These are phyloP conservation scores for Microthyrium microscopicum DNA, from an alignment of 2,329 filamentous ascomycete genomes.

Conservation along the genomic window DNA sequence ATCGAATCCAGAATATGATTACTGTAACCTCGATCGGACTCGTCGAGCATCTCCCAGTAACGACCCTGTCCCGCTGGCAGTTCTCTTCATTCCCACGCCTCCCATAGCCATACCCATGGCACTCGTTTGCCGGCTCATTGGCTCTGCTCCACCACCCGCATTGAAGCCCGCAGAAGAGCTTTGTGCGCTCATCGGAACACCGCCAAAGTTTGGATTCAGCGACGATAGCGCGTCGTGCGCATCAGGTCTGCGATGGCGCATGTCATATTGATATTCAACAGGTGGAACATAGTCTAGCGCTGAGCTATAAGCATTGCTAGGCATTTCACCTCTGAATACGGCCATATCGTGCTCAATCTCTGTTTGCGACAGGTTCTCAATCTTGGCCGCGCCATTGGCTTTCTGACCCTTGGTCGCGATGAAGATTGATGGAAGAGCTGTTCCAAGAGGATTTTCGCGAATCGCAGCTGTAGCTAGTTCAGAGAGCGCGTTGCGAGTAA, in stretches of 20 bases:
- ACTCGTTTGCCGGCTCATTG: constrained; percentile 19
- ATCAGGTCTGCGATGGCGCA: constrained; percentile 9
- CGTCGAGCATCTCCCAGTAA: constrained; percentile 16
- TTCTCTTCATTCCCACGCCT: constrained; percentile 20
- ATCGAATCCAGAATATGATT: too few relatives aligned
- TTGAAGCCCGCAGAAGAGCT: constrained; percentile 21
- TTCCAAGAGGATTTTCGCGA: constrained; percentile 18
- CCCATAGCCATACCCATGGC: constrained; percentile 17
- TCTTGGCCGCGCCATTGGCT: constrained; percentile 30
- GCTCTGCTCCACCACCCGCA: constrained; percentile 19
- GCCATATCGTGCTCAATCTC: constrained; percentile 33
- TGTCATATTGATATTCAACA: constrained; percentile 19
- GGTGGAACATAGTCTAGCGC: constrained; percentile 18
- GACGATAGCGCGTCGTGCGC: constrained; percentile 1
- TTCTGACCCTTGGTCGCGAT: constrained; percentile 29
- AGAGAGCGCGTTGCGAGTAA: constrained; percentile 36
- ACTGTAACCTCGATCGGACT: too few relatives aligned
- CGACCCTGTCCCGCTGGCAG: constrained; percentile 20
- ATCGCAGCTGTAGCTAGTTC: constrained; percentile 33
- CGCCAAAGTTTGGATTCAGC: constrained; percentile 15
- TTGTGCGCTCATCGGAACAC: constrained; percentile 24
- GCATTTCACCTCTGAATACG: constrained; percentile 26
- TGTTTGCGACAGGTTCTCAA: constrained; percentile 23
- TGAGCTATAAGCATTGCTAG: constrained; percentile 20
- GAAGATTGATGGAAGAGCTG: constrained; percentile 14